These are phyloP conservation scores for Picochlorum costavermella DNA, from an alignment of 139 green algal genomes.

Conservation along the genomic window DNA sequence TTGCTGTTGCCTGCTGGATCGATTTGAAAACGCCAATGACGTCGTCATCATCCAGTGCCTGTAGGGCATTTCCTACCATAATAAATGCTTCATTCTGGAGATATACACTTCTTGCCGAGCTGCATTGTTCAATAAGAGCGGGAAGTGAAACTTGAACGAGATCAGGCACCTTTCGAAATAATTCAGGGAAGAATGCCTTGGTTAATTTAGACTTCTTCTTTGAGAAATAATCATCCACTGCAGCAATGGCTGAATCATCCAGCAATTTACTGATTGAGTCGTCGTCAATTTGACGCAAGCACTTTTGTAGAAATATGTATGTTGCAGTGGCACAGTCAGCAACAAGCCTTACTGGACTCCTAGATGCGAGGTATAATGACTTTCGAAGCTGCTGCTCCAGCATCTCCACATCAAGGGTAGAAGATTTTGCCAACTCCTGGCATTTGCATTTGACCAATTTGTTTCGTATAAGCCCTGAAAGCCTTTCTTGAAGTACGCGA, in stretches of 20 bases:
- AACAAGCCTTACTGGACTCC: constrained; percentile 25
- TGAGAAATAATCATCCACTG: constrained; percentile 35
- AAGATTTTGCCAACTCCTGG: constrained; percentile 1
- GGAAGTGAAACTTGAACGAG: constrained; percentile 9
- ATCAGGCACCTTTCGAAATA: constrained; percentile 21
- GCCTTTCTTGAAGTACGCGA: constrained; percentile 37
- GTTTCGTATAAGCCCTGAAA: constrained; percentile 31
- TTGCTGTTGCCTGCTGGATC: not conserved
- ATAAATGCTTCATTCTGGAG: constrained; percentile 22
- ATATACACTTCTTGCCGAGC: constrained; percentile 24
- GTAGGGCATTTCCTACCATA: constrained; percentile 20
- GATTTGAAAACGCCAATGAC: not conserved
- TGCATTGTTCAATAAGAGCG: constrained; percentile 2
- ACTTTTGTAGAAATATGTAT: constrained; percentile 29
- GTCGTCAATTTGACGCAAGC: constrained; percentile 3
- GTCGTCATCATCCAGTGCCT: not conserved
- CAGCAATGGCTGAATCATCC: constrained; percentile 13
- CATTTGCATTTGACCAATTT: constrained; percentile 27
- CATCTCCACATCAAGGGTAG: not conserved
- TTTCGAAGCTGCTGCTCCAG: constrained; percentile 17
- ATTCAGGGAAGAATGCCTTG: constrained; percentile 17
- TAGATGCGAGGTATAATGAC: constrained; percentile 46
- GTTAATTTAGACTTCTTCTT: constrained; percentile 52
- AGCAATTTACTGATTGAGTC: not conserved
- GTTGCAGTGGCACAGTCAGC: constrained; percentile 12